These are phyloP conservation scores for Trichophyton verrucosum DNA, from an alignment of 2,329 filamentous ascomycete genomes.

Conservation along the genomic window DNA sequence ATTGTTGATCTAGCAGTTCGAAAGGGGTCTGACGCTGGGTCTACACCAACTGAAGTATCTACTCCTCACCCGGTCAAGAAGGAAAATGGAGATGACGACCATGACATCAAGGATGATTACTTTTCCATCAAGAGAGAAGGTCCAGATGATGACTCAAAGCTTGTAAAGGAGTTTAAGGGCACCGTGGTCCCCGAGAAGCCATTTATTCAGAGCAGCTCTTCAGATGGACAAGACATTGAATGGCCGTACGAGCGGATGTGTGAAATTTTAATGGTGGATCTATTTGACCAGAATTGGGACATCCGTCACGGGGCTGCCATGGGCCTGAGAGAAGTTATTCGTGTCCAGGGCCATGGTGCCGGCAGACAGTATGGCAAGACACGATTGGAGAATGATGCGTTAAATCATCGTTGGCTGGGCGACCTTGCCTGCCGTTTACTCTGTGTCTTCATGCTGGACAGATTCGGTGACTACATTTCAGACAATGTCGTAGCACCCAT, in stretches of 20 bases:
- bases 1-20: slow-evolving; percentile 75
- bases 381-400: slow-evolving; percentile 58
- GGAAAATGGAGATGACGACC: slow-evolving; percentile 47
- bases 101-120: slow-evolving; percentile 62
- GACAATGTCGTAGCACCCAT: slow-evolving; percentile 96
- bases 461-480: slow-evolving; percentile 94
- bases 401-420: slow-evolving; percentile 80
- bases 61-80: slow-evolving; percentile 47
- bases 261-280: slow-evolving; percentile 82
- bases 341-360: slow-evolving; percentile 81
- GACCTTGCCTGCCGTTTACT: slow-evolving; percentile 90
- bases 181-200: slow-evolving; percentile 69
- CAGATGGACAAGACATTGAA: slow-evolving; percentile 63
- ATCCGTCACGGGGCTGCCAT: slow-evolving; percentile 92
- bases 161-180: slow-evolving; percentile 93
- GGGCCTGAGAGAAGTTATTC: slow-evolving; percentile 79
- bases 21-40: slow-evolving; percentile 50
- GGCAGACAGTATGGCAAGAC: slow-evolving; percentile 62
- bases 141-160: slow-evolving; percentile 77
- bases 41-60: slow-evolving; percentile 29
- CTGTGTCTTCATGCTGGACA: slow-evolving; percentile 92
- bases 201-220: slow-evolving; percentile 59
- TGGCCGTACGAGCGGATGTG: slow-evolving; percentile 94
- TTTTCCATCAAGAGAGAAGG: slow-evolving; percentile 75
- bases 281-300: slow-evolving; percentile 92